phyloP scores from a whole-genome alignment of 352 stramenopile genomes.

The Ophiocytium majus region DNA sequence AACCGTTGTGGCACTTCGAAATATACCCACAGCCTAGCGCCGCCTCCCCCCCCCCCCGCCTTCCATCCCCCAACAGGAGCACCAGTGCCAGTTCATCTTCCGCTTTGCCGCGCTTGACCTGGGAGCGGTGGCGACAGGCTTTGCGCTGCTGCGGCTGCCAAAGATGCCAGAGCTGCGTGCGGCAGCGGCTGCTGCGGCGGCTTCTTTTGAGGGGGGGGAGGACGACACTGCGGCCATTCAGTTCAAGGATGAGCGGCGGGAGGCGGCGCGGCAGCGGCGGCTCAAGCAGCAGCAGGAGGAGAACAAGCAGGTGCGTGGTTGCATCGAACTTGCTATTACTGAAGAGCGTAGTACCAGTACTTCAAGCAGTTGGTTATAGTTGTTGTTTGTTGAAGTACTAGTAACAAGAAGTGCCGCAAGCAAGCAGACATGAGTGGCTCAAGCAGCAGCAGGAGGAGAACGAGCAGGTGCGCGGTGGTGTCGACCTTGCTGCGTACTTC shows the following conservation, averaged over 20 bases:
- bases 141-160: conserved; percentile 73
- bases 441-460: too few relatives aligned
- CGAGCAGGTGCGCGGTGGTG: too few relatives aligned
- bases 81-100: conserved; percentile 58
- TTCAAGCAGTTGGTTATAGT: too few relatives aligned
- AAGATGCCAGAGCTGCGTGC: conserved; percentile 80
- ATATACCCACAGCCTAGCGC: too few relatives aligned
- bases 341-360: too few relatives aligned
- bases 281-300: conserved; percentile 63
- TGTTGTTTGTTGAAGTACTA: conserved; percentile 14
- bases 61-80: conserved; percentile 48
- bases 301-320: conserved; percentile 44
- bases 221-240: conserved; percentile 59
- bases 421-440: too few relatives aligned
- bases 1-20: too few relatives aligned
- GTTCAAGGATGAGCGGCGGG: conserved; percentile 82
- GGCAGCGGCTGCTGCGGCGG: conserved; percentile 42
- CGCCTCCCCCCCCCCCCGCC: too few relatives aligned
- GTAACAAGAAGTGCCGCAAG: too few relatives aligned
- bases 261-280: conserved; percentile 93
- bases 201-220: conserved; percentile 57
- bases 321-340: too few relatives aligned
- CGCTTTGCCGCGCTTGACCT: conserved; percentile 94
- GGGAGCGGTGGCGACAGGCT: conserved; percentile 75
- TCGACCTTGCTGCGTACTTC: too few relatives aligned